A percentile compares a stretch with the other conserved stretches of the same genome.
phyloP scores from a whole-genome alignment of 441 rosid species.

The Isatis lusitanica region DNA sequence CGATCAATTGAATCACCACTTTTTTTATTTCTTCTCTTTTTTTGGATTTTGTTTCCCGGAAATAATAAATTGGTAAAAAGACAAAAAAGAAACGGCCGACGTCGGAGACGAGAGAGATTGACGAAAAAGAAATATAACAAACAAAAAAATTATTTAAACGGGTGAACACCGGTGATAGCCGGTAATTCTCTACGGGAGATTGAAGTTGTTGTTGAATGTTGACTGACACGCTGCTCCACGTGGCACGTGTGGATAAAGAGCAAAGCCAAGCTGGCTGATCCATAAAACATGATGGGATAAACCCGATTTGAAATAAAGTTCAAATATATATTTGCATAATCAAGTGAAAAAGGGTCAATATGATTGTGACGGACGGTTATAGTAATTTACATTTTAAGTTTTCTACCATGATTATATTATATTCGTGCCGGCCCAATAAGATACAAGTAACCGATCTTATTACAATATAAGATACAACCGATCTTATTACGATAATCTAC shows the following conservation, averaged over 20 bases:
- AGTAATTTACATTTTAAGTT: background rate
- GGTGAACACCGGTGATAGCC: constrained; percentile 25
- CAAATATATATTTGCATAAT: background rate
- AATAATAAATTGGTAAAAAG: constrained; percentile 6
- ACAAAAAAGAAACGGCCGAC: constrained; percentile 28
- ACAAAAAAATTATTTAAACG: background rate
- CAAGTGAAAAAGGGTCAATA: background rate
- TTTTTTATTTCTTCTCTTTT: background rate
- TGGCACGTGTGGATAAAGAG: constrained; percentile 39
- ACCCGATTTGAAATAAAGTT: background rate
- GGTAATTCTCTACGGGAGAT: background rate
- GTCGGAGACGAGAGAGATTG: constrained; percentile 16
- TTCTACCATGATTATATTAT: background rate
- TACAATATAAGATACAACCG: background rate
- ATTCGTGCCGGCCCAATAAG: background rate
- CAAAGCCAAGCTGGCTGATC: constrained; percentile 30
- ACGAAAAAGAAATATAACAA: background rate
- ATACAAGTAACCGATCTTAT: background rate
- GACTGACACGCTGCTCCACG: constrained; percentile 39
- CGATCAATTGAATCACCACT: constrained; percentile 6
- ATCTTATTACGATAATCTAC: no score
- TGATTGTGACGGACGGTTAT: background rate
- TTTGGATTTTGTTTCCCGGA: background rate
- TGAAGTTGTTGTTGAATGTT: constrained; percentile 10
- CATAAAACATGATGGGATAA: background rate